These are phyloP conservation scores for Yarrowia phangngaensis DNA, from an alignment of 805 yeast genomes.

Conservation along the genomic window DNA sequence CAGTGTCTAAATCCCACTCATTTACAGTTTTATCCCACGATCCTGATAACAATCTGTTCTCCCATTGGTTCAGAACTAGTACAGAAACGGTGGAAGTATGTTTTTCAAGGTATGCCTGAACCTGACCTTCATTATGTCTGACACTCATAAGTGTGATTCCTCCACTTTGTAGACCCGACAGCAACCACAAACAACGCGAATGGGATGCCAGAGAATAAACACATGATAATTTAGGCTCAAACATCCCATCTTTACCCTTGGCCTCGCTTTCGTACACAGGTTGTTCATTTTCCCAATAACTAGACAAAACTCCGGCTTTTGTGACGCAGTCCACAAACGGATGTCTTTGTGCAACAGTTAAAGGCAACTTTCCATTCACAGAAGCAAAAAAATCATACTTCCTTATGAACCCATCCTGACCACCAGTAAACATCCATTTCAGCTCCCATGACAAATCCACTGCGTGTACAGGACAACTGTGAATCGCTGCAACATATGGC, in stretches of 20 bases:
- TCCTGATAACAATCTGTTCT: conserved; percentile 69
- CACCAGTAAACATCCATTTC: conserved; percentile 87
- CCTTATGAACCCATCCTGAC: conserved; percentile 90
- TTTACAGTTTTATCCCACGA: conserved; percentile 82
- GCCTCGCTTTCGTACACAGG: conserved; percentile 54
- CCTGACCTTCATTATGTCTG: conserved; percentile 74
- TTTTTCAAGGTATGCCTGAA: conserved; percentile 67
- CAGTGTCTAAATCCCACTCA: conserved; percentile 84
- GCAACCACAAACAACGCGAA: conserved; percentile 73
- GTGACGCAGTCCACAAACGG: conserved; percentile 79
- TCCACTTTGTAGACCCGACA: conserved; percentile 73
- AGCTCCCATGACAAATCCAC: conserved; percentile 74
- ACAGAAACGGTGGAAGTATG: conserved; percentile 77
- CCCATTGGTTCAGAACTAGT: conserved; percentile 56
- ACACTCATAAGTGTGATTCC: conserved; percentile 83
- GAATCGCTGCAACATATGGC: conserved; percentile 87
- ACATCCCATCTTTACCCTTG: conserved; percentile 40
- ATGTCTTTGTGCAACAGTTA: conserved; percentile 89
- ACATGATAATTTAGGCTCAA: conserved; percentile 57
- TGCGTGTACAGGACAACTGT: conserved; percentile 71
- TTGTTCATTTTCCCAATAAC: conserved; percentile 96
- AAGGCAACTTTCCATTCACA: conserved; percentile 77
- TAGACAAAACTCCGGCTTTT: conserved; percentile 74
- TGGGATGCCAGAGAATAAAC: conserved; percentile 86
- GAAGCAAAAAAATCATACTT: conserved; percentile 84